Evolutionary conservation across 139 green algal genomes (phyloP).

Genomic region (Yamagishiella unicocca): DNA sequence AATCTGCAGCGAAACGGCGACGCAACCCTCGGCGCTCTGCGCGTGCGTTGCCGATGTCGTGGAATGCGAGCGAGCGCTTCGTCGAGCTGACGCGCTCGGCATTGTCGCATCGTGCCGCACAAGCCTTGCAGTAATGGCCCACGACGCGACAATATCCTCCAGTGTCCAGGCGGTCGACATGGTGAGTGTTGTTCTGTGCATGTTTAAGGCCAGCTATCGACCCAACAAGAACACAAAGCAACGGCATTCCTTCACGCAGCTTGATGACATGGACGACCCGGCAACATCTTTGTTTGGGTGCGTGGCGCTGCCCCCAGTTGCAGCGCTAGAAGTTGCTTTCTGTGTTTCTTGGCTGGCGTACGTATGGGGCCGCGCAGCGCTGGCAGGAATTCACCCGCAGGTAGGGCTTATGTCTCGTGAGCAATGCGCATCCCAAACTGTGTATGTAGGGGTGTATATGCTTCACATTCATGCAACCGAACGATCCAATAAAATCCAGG

Average conservation of each 20-base stretch:
- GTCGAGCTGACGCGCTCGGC: neutral
- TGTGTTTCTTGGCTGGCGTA: slow-evolving; percentile 14
- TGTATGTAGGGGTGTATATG: too few species aligned
- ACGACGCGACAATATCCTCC: neutral
- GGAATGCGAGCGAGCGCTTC: neutral
- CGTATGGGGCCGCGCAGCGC: slow-evolving; percentile 19
- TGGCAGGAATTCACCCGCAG: neutral
- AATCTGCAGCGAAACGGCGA: neutral
- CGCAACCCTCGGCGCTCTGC: neutral
- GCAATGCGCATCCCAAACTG: too few species aligned
- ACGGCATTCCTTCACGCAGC: neutral
- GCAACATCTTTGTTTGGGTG: neutral
- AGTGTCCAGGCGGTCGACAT: neutral
- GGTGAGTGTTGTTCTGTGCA: neutral
- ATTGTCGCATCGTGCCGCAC: neutral
- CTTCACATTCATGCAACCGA: too few species aligned
- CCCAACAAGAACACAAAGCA: neutral
- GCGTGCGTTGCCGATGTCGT: slow-evolving; percentile 25
- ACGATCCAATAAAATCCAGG: too few species aligned
- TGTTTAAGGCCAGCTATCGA: neutral
- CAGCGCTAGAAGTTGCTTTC: neutral
- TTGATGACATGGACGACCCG: slow-evolving; percentile 26
- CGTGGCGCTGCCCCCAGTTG: neutral
- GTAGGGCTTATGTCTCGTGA: too few species aligned
- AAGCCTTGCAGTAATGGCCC: neutral